Percentiles rank a stretch among this genome's conserved stretches.
phyloP scores from a whole-genome alignment of 176 grass and related monocot species.

The Poa annua region DNA sequence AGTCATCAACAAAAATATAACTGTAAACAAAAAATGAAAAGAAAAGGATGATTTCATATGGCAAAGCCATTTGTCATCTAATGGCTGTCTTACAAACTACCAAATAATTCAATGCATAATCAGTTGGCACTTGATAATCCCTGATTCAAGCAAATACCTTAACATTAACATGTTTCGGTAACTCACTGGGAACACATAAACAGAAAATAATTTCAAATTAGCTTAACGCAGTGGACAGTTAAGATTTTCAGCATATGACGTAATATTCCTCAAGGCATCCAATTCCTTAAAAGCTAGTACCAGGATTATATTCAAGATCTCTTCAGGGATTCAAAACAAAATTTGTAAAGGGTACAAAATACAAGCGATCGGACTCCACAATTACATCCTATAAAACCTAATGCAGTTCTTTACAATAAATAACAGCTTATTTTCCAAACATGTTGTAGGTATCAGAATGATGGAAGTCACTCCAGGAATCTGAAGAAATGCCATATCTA shows the following conservation, averaged over 20 bases:
- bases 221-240: not conserved
- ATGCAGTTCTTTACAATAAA: slow-evolving; percentile 1
- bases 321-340: slow-evolving; percentile 5
- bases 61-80: not conserved
- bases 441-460: slow-evolving; percentile 2
- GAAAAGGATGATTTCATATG: no score
- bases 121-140: slow-evolving; percentile 2
- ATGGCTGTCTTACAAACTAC: not conserved
- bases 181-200: not conserved
- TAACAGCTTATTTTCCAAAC: not conserved
- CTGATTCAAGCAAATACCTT: slow-evolving; percentile 6
- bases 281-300: not conserved
- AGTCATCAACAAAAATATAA: not conserved
- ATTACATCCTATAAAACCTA: slow-evolving; percentile 14
- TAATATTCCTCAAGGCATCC: not conserved
- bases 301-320: slow-evolving; percentile 11
- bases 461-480: slow-evolving; percentile 14
- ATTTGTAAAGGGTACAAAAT: not conserved
- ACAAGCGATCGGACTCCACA: not conserved
- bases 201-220: not conserved
- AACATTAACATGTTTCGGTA: not conserved
- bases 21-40: not conserved
- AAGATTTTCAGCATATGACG: slow-evolving; percentile 10
- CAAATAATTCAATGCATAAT: not conserved
- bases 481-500: not conserved